Evolutionary conservation across 352 stramenopile genomes (phyloP).

Genomic region (Sclerospora graminicola): DNA sequence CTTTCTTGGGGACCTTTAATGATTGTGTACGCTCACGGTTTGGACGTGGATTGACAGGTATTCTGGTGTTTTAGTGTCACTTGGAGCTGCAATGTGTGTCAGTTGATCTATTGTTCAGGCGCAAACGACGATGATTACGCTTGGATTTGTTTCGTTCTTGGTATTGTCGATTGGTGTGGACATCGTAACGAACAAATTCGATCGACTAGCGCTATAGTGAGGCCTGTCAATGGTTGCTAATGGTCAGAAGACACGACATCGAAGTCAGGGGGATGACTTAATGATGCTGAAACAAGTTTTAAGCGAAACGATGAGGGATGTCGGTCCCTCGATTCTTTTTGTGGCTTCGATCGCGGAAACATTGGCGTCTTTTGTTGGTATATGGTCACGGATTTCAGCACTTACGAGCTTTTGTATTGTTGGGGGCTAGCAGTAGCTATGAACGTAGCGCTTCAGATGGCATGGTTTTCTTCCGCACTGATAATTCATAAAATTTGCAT

Average conservation of each 20-base stretch:
- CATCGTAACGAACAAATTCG: slow-evolving; percentile 85
- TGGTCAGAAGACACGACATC: slow-evolving; percentile 19
- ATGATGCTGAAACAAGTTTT: slow-evolving; percentile 50
- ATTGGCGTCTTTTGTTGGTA: slow-evolving; percentile 72
- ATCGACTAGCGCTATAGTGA: slow-evolving; percentile 40
- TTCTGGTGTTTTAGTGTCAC: slow-evolving; percentile 70
- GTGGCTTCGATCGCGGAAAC: slow-evolving; percentile 78
- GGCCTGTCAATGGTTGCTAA: slow-evolving; percentile 24
- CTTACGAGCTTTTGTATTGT: slow-evolving; percentile 84
- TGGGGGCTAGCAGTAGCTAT: slow-evolving; percentile 62
- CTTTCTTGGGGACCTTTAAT: slow-evolving; percentile 64
- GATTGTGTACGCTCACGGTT: slow-evolving; percentile 69
- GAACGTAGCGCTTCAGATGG: slow-evolving; percentile 80
- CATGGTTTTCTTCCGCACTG: slow-evolving; percentile 80
- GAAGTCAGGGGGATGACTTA: slow-evolving; percentile 21
- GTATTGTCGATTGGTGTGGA: slow-evolving; percentile 88
- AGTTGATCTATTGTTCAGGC: slow-evolving; percentile 53
- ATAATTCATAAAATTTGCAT: slow-evolving; percentile 62
- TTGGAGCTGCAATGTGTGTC: slow-evolving; percentile 65
- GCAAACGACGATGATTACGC: slow-evolving; percentile 87
- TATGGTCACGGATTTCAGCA: slow-evolving; percentile 79
- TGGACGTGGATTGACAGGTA: slow-evolving; percentile 68
- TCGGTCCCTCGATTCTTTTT: slow-evolving; percentile 79
- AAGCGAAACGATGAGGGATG: slow-evolving; percentile 64
- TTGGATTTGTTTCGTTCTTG: slow-evolving; percentile 87